These are phyloP conservation scores for Chionographis japonica DNA, from an alignment of 106 monocot species.

Conservation along the genomic window DNA sequence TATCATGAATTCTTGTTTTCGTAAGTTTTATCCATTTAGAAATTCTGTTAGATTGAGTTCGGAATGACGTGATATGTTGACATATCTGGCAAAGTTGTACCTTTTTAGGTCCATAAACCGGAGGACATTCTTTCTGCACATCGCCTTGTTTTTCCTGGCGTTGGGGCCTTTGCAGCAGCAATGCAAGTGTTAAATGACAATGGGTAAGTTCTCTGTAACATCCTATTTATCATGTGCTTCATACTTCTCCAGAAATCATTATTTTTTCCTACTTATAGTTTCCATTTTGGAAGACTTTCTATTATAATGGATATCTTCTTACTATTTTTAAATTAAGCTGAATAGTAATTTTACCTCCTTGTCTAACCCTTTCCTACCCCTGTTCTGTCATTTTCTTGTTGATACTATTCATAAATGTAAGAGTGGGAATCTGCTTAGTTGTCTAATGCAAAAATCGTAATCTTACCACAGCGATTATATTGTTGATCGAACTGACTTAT, in stretches of 20 bases:
- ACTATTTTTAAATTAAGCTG: too few species aligned
- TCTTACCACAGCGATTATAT: too few species aligned
- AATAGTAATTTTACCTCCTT: too few species aligned
- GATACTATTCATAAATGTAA: too few species aligned
- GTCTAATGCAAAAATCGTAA: too few species aligned
- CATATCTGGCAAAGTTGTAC: constrained; percentile 1
- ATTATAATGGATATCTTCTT: background rate
- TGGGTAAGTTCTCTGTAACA: constrained; percentile 28
- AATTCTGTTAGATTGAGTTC: background rate
- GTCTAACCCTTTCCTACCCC: too few species aligned
- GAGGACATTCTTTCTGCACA: constrained; percentile 73
- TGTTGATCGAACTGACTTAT: too few species aligned
- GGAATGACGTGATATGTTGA: too few species aligned
- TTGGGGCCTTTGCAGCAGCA: constrained; percentile 82
- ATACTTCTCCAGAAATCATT: background rate
- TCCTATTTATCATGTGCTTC: too few species aligned
- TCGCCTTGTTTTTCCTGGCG: constrained; percentile 78
- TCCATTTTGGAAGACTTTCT: background rate
- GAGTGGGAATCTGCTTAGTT: too few species aligned
- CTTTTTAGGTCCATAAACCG: constrained; percentile 55
- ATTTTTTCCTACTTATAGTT: background rate
- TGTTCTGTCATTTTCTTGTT: too few species aligned
- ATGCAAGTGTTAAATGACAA: constrained; percentile 65
- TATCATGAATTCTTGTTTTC: background rate
- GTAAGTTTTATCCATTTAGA: background rate